These are phyloP conservation scores for Macadamia integrifolia DNA, from an alignment of 164 flowering plant species.

Conservation along the genomic window DNA sequence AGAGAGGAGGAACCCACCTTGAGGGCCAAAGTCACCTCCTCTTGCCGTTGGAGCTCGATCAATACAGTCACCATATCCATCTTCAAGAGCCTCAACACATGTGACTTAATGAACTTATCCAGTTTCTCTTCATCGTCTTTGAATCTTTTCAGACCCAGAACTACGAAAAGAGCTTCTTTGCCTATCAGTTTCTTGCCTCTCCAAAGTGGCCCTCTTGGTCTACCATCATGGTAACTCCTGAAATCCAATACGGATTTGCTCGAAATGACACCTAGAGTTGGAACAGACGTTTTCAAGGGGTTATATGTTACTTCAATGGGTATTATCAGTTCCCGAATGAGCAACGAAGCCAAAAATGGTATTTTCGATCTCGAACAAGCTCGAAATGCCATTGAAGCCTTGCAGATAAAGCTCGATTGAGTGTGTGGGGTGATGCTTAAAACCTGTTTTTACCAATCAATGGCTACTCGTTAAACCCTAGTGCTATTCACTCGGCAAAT, in stretches of 20 bases:
- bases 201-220: slow-evolving; percentile 94
- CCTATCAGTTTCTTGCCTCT: slow-evolving; percentile 81
- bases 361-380: slow-evolving; percentile 22
- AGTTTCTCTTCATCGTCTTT: slow-evolving; percentile 73
- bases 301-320: slow-evolving; percentile 8
- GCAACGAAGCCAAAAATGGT: slow-evolving; percentile 16
- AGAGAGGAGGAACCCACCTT: slow-evolving; percentile 37
- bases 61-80: slow-evolving; percentile 82
- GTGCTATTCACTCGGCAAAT: too few species aligned
- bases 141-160: slow-evolving; percentile 66
- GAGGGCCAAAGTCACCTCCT: slow-evolving; percentile 57
- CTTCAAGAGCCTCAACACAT: slow-evolving; percentile 72
- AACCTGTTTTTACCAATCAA: too few species aligned
- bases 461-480: too few species aligned
- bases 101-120: slow-evolving; percentile 59
- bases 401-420: not conserved
- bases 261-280: not conserved
- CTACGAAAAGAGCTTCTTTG: slow-evolving; percentile 80
- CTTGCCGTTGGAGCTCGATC: slow-evolving; percentile 77
- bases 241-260: slow-evolving; percentile 3
- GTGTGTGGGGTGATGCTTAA: too few species aligned
- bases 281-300: not conserved
- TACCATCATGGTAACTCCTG: slow-evolving; percentile 62
- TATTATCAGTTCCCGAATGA: slow-evolving; percentile 17
- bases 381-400: slow-evolving; percentile 38